Evolutionary conservation across 768 basidiomycete genomes (phyloP).

Genomic region (Leccinum subgranulosum): DNA sequence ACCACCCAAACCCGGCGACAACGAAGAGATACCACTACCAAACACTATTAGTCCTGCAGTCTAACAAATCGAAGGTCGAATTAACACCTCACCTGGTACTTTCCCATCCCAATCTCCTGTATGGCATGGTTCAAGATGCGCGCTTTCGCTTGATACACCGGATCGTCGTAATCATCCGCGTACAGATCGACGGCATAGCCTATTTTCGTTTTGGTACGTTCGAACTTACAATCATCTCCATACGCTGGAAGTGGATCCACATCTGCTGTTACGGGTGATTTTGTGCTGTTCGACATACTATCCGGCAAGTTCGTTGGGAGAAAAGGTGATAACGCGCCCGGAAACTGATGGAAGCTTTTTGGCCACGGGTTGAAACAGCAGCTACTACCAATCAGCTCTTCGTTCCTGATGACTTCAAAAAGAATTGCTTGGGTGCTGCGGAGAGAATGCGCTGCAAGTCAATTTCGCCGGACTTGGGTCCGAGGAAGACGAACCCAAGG

Average conservation of each 20-base stretch:
- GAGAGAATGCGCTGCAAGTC: too few species aligned
- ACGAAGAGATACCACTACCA: constrained; percentile 37
- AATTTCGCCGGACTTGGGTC: constrained; percentile 75
- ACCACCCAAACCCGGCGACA: constrained; percentile 43
- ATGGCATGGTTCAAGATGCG: constrained; percentile 44
- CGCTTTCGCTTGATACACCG: constrained; percentile 49
- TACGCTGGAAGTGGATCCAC: not conserved
- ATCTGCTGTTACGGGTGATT: not conserved
- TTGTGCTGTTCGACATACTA: not conserved
- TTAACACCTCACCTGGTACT: constrained; percentile 41
- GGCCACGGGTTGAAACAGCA: not conserved
- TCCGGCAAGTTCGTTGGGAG: not conserved
- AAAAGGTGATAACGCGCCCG: not conserved
- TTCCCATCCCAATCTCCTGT: constrained; percentile 56
- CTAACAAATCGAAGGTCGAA: not conserved
- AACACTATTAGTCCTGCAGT: not conserved
- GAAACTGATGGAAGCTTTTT: not conserved
- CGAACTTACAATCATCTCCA: not conserved
- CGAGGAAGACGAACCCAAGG: constrained; percentile 51
- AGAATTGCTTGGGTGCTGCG: too few species aligned
- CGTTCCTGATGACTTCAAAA: too few species aligned
- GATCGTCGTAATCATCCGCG: constrained; percentile 38
- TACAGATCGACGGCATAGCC: constrained; percentile 25
- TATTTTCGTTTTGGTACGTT: not conserved
- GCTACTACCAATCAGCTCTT: not conserved